phyloP scores from a whole-genome alignment of 805 yeast genomes.

The Schizosaccharomyces octosporus region DNA sequence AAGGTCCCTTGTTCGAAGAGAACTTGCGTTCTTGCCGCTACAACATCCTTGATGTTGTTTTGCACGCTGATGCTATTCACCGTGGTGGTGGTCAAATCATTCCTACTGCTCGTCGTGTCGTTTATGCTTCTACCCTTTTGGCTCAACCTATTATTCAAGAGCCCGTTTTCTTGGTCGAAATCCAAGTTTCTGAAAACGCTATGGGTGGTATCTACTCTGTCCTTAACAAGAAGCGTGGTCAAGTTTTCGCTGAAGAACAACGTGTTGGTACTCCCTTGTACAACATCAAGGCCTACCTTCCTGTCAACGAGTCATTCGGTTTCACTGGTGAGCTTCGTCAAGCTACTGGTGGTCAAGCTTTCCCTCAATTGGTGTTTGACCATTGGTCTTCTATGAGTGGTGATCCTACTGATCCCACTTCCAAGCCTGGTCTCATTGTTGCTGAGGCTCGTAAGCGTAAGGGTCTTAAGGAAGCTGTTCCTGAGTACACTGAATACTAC shows the following conservation, averaged over 20 bases:
- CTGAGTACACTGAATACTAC: conserved; percentile 98
- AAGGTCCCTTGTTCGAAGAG: conserved; percentile 98
- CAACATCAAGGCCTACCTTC: conserved; percentile 98
- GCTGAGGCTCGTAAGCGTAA: conserved; percentile 67
- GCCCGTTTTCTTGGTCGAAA: conserved; percentile 97
- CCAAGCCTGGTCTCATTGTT: conserved; percentile 45
- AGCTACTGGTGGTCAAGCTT: conserved; percentile 99
- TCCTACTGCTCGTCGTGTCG: conserved; percentile 99
- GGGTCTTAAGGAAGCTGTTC: conserved; percentile 91
- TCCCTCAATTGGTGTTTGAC: conserved; percentile 99
- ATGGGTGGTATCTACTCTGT: conserved; percentile 99
- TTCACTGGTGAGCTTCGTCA: conserved; percentile 98
- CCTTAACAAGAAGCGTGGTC: conserved; percentile 94
- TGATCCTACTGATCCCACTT: conserved; percentile 71
- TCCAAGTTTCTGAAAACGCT: conserved; percentile 97
- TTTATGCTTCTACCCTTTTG: conserved; percentile 91
- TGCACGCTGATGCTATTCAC: conserved; percentile 99
- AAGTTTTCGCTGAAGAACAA: conserved; percentile 96
- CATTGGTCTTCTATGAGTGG: conserved; percentile 86
- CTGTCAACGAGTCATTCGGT: conserved; percentile 99
- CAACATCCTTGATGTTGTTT: conserved; percentile 95
- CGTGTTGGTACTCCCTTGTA: conserved; percentile 99
- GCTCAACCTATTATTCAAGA: conserved; percentile 98
- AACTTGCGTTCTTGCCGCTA: conserved; percentile 84
- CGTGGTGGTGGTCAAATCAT: conserved; percentile 99